Conservation (phyloP, 495 filamentous ascomycete species). For the Penicillium bovifimosum region DNA sequence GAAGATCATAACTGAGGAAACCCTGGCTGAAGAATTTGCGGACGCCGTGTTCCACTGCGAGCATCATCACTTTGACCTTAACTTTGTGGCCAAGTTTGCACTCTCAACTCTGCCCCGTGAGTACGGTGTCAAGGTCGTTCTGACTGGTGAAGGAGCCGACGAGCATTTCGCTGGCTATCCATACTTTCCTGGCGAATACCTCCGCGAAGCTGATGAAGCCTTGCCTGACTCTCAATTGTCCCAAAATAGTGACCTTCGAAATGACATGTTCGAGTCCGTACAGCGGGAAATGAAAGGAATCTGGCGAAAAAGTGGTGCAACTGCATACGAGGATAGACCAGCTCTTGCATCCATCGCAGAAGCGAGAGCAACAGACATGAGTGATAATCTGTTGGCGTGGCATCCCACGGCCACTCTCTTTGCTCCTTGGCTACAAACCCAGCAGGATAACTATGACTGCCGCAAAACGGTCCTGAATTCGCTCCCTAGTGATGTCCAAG, state of each 20-base stretch:
- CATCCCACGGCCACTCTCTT: background rate
- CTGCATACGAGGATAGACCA: too few species aligned
- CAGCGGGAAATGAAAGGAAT: too few species aligned
- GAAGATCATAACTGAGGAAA: constrained; percentile 40
- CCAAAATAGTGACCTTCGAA: background rate
- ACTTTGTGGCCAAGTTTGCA: too few species aligned
- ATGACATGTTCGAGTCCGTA: background rate
- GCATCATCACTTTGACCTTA: too few species aligned
- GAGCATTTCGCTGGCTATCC: constrained; percentile 50
- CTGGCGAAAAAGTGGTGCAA: too few species aligned
- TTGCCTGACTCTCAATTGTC: constrained; percentile 19
- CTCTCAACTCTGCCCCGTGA: too few species aligned
- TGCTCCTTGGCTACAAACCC: too few species aligned
- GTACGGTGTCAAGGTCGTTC: constrained; percentile 46
- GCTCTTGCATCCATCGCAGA: background rate
- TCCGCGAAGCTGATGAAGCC: constrained; percentile 41
- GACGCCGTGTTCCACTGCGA: constrained; percentile 48
- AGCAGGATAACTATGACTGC: too few species aligned
- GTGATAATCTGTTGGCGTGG: too few species aligned
- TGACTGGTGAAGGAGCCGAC: constrained; percentile 51
- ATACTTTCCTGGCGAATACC: constrained; percentile 34
- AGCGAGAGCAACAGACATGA: background rate
- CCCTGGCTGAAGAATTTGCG: constrained; percentile 40
- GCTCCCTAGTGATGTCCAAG: constrained; percentile 18
- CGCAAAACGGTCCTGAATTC: constrained; percentile 15